These are phyloP conservation scores for Secale cereale DNA, from an alignment of 176 grass and related monocot species.

Conservation along the genomic window DNA sequence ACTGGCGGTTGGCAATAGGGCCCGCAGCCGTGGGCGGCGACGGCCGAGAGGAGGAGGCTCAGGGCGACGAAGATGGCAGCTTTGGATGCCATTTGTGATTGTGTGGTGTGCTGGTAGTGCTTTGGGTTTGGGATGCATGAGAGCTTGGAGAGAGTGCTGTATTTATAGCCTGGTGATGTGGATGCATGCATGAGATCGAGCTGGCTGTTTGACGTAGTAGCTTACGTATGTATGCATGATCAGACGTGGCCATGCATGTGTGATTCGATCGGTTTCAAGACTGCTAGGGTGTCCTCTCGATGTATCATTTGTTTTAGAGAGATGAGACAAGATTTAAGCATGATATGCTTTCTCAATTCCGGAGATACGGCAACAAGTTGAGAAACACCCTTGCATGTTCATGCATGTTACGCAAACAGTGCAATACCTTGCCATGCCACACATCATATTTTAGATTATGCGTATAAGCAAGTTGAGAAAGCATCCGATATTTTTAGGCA, in stretches of 20 bases:
- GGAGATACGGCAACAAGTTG: not conserved
- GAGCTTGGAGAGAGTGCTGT: not conserved
- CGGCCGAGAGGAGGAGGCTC: slow-evolving; percentile 14
- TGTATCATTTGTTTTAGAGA: not conserved
- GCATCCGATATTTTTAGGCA: not conserved
- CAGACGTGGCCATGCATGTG: not conserved
- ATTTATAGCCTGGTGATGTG: not conserved
- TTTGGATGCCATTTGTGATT: not conserved
- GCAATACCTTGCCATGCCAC: not conserved
- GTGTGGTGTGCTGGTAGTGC: not conserved
- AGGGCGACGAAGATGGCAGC: not conserved
- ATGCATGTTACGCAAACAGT: not conserved
- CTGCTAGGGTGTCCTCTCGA: not conserved
- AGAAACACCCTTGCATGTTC: not conserved
- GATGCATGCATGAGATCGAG: not conserved
- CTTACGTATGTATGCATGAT: not conserved
- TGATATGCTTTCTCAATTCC: not conserved
- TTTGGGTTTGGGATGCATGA: not conserved
- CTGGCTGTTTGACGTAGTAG: not conserved
- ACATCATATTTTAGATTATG: not conserved
- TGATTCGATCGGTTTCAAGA: not conserved
- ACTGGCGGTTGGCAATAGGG: not conserved
- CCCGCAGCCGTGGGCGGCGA: not conserved
- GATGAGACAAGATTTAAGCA: not conserved
- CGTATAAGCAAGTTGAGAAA: not conserved